Conservation (phyloP, 345 rosid species). For the Linum lewisii region DNA sequence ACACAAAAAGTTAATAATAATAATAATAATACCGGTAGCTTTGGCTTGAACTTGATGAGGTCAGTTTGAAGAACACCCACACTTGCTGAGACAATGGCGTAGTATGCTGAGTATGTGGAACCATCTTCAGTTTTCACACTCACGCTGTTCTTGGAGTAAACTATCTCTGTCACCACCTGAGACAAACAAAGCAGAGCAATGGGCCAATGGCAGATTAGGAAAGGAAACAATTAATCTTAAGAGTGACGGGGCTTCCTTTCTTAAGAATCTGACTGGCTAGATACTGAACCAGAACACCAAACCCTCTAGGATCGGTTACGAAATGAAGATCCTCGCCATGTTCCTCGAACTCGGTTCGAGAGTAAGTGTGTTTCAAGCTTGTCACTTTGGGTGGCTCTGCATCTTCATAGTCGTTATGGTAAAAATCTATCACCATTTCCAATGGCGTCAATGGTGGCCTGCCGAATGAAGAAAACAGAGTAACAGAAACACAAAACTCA, state of each 20-base stretch:
- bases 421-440: conserved; percentile 30
- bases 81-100: conserved; percentile 23
- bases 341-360: conserved; percentile 16
- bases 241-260: background rate
- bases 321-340: conserved; percentile 20
- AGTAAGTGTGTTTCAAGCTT: conserved; percentile 24
- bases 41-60: conserved; percentile 21
- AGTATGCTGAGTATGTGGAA: conserved; percentile 1
- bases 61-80: conserved; percentile 27
- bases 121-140: conserved; percentile 21
- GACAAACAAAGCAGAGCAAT: no score
- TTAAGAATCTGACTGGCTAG: conserved; percentile 18
- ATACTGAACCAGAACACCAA: conserved; percentile 18
- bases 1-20: no score
- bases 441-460: conserved; percentile 26
- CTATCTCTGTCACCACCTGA: no score
- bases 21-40: conserved; percentile 18
- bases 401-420: conserved; percentile 20
- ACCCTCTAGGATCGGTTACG: conserved; percentile 25
- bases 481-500: no score
- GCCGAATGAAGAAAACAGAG: background rate
- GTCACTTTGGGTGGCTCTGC: conserved; percentile 27
- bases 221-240: no score
- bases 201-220: no score
- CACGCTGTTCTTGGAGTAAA: no score